Evolutionary conservation across 306 rosid species (phyloP), one percentile per base, ranked within the genome.

Genomic region (Prunus kanzakura): DNA sequence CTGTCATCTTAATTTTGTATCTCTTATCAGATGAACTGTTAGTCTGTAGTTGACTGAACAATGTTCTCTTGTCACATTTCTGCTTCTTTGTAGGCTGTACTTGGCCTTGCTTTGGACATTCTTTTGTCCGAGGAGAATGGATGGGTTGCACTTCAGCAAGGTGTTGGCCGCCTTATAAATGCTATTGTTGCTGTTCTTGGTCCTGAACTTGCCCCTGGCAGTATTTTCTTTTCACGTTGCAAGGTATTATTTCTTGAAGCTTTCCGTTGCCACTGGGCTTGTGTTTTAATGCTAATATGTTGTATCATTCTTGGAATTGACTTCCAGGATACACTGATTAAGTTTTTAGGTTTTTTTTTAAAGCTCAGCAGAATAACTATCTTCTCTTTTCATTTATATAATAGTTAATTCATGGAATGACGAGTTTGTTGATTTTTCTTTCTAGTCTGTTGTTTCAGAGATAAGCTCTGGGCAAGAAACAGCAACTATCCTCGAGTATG

Each of bases 171-270:
- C 79, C 90, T 95, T 64, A 88, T 95, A 81, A 95, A 95, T 83
- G 98, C 97, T 60, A 84, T 95, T 75, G 97, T 95, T 69, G 90
- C 97, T 76, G 93, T 90, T 83, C 91, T 95, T 84, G 98, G 98
- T 79, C 98, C 98, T 47, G 98, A 95, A 88, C 98, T 95, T 81
- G 88, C 87, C 47, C 97, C 98, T n/a, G 98, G 96, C 71, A 95
- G 97, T 88, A 95, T 90, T 74, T 92, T 95, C 89, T 95, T 92
- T 86, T 88, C 98, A 8, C 98, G 97, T 82, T 95, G 97, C 83
- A 89, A 92, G 98, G 98, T 95, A 79, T 62, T 72, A 20, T 66
- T 46, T 67, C 45, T 77, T 47, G 1, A 13, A 47, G 43, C 47
- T 47, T 41, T 58, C 55, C 29, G 11, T 55, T 38, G 35, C 35